A percentile compares a stretch with the other conserved stretches of the same genome.
Conservation (phyloP, 768 basidiomycete genomes). For the Trichaptum fuscoviolaceum region DNA sequence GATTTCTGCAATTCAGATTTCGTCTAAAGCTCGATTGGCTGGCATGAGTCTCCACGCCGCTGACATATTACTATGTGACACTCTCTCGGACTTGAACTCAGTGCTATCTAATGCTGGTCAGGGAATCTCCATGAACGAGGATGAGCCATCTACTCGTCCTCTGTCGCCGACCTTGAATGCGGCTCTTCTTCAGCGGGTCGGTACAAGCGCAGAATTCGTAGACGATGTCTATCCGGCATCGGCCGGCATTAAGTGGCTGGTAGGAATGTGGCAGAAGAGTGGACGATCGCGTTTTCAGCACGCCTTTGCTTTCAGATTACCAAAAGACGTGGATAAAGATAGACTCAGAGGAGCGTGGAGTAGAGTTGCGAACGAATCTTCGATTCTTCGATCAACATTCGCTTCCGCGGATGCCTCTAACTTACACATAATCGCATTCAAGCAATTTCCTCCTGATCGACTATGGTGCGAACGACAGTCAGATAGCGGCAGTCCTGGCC, state of each 20-base stretch:
- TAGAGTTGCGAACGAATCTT: slow-evolving; percentile 28
- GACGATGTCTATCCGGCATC: slow-evolving; percentile 20
- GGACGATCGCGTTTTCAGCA: slow-evolving; percentile 37
- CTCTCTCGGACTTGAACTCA: slow-evolving; percentile 23
- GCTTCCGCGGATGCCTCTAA: slow-evolving; percentile 17
- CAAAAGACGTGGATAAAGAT: slow-evolving; percentile 22
- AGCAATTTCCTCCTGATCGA: slow-evolving; percentile 7
- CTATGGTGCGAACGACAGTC: slow-evolving; percentile 12
- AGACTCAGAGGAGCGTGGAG: slow-evolving; percentile 33
- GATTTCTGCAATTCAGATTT: slow-evolving; percentile 43
- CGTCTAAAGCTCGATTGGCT: slow-evolving; percentile 31
- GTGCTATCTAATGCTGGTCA: background rate
- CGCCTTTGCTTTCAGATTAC: slow-evolving; percentile 36
- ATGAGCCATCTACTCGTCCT: background rate
- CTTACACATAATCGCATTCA: slow-evolving; percentile 23
- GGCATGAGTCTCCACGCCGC: slow-evolving; percentile 30
- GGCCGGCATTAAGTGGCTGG: slow-evolving; percentile 30
- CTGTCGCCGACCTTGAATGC: background rate
- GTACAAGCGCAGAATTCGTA: slow-evolving; percentile 8
- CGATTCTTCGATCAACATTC: slow-evolving; percentile 41
- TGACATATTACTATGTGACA: slow-evolving; percentile 37
- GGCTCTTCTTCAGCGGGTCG: background rate
- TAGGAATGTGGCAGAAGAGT: slow-evolving; percentile 41
- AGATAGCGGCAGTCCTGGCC: slow-evolving; percentile 11
- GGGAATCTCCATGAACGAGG: background rate